phyloP scores from a whole-genome alignment of 441 rosid species.

The Biscutella laevigata region DNA sequence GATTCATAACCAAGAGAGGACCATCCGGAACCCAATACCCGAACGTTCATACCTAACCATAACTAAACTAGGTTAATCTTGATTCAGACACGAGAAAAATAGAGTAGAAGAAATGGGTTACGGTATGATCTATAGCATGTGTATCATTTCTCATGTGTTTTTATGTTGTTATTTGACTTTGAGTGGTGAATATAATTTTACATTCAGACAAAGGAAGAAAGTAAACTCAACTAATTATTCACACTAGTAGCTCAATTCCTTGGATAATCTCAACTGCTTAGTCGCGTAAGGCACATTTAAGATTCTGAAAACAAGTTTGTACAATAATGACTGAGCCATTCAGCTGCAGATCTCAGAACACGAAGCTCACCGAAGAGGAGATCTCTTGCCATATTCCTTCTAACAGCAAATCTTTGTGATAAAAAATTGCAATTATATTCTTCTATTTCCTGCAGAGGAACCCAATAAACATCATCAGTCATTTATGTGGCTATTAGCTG shows the following conservation, averaged over 20 bases:
- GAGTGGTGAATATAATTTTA: too few relatives aligned
- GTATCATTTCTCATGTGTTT: neutral
- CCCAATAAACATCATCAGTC: neutral
- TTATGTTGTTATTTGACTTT: neutral
- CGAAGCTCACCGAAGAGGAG: conserved; percentile 71
- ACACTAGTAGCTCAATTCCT: neutral
- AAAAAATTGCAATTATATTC: conserved; percentile 1
- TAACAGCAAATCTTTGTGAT: conserved; percentile 20
- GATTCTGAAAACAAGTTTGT: conserved; percentile 20
- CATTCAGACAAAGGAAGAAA: neutral
- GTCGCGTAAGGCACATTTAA: neutral
- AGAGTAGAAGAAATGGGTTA: neutral
- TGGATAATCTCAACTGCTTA: neutral
- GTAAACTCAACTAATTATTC: neutral
- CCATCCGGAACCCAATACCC: too few relatives aligned
- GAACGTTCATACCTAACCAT: too few relatives aligned
- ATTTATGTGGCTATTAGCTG: conserved; percentile 1
- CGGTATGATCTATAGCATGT: neutral
- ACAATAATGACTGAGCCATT: conserved; percentile 63
- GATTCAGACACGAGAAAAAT: neutral
- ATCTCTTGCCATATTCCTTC: conserved; percentile 55
- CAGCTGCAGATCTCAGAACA: conserved; percentile 49
- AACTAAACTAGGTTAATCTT: too few relatives aligned
- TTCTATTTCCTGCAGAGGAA: conserved; percentile 39
- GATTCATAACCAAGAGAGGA: too few relatives aligned